These are phyloP conservation scores for Globisporangium camurandrum DNA, from an alignment of 352 stramenopile species.

Conservation along the genomic window DNA sequence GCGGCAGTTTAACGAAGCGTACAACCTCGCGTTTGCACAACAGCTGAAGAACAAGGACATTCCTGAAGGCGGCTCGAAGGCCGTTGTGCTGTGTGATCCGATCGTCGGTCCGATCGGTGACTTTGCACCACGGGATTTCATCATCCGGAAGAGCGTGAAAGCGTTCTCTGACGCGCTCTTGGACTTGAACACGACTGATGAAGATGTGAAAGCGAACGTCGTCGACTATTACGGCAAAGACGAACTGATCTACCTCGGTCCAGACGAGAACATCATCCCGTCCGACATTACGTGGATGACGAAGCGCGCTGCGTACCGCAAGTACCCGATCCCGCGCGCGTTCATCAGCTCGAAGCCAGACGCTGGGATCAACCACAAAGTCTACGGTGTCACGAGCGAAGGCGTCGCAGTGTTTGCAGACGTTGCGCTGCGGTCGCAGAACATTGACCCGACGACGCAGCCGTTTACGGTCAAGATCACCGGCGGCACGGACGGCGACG, in stretches of 20 bases:
- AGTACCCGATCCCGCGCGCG: constrained; percentile 71
- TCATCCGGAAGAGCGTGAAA: constrained; percentile 96
- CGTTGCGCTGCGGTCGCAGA: constrained; percentile 63
- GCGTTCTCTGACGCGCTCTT: constrained; percentile 89
- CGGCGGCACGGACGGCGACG: constrained; percentile 95
- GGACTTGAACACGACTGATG: constrained; percentile 71
- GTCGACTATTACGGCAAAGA: constrained; percentile 78
- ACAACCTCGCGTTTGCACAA: constrained; percentile 81
- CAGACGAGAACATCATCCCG: constrained; percentile 80
- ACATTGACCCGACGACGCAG: constrained; percentile 67
- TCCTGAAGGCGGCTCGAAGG: constrained; percentile 77
- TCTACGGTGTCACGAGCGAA: constrained; percentile 80
- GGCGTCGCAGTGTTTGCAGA: constrained; percentile 78
- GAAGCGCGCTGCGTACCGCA: constrained; percentile 68
- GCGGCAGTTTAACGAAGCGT: constrained; percentile 78
- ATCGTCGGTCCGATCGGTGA: constrained; percentile 66
- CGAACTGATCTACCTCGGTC: constrained; percentile 79
- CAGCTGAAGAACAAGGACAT: constrained; percentile 89
- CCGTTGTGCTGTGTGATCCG: constrained; percentile 71
- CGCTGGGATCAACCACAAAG: constrained; percentile 83
- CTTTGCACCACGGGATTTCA: constrained; percentile 76
- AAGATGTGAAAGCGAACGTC: constrained; percentile 62
- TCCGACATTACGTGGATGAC: constrained; percentile 80
- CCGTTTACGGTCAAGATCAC: constrained; percentile 86
- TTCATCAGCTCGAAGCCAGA: constrained; percentile 85